phyloP scores from a whole-genome alignment of 495 filamentous ascomycete species.

The Talaromyces proteolyticus region DNA sequence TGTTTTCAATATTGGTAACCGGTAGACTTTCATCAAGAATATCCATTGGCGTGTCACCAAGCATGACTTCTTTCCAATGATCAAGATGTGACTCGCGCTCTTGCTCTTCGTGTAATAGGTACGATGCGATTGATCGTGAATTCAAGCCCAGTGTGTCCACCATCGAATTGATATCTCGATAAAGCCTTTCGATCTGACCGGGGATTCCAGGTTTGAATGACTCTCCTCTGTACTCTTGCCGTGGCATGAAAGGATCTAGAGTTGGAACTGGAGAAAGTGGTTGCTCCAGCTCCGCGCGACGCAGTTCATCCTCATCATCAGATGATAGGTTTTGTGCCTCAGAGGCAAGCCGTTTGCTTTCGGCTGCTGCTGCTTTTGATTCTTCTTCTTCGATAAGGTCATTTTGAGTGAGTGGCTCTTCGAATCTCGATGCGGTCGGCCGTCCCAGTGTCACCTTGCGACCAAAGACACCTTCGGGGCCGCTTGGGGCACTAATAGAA shows the following conservation, averaged over 20 bases:
- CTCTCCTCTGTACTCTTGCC: conserved; percentile 61
- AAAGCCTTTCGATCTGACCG: conserved; percentile 77
- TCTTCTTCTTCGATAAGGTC: conserved; percentile 27
- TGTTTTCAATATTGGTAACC: conserved; percentile 61
- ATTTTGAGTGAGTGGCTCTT: conserved; percentile 10
- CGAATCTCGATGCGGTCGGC: conserved; percentile 3
- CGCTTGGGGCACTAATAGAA: conserved; percentile 51
- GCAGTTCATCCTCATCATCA: conserved; percentile 60
- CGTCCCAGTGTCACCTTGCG: conserved; percentile 27
- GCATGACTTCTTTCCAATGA: conserved; percentile 24
- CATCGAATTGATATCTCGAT: conserved; percentile 94
- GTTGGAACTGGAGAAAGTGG: conserved; percentile 45
- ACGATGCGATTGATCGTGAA: conserved; percentile 66
- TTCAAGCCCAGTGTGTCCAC: conserved; percentile 89
- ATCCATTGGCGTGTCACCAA: conserved; percentile 36
- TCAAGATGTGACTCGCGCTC: conserved; percentile 50
- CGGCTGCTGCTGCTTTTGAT: conserved; percentile 25
- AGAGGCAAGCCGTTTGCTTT: conserved; percentile 19
- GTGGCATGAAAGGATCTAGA: conserved; percentile 59
- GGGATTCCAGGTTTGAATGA: conserved; percentile 55
- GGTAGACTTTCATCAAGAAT: conserved; percentile 58
- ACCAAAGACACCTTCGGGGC: conserved; percentile 27
- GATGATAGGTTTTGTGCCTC: conserved; percentile 38
- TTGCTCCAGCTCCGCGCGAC: conserved; percentile 49
- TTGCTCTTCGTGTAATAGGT: conserved; percentile 51